Evolutionary conservation across 495 filamentous ascomycete genomes (phyloP), one percentile per base, ranked within the genome.

Genomic region (Terfezia boudieri): DNA sequence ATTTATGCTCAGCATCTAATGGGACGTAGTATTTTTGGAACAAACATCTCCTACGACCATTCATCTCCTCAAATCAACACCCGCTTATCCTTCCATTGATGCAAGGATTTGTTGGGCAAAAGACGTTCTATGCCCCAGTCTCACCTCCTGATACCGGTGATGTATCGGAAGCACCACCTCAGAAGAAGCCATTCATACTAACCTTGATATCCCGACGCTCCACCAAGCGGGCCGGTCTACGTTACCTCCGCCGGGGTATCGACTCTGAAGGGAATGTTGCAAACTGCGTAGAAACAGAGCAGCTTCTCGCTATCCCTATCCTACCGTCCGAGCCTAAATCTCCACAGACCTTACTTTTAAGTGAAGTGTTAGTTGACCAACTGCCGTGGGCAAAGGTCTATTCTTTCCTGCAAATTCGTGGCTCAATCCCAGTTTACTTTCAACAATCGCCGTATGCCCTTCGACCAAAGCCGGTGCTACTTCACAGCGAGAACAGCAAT

Each of bases 91-190:
- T 98, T 52, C 90, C 90, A 0, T 60, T 98, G 9, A 83, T 95
- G 68, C 89, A 95, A 70, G 90, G 90, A 6, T 98, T 95, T 61
- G 83, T 98, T 20, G 87, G 88, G 2, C 90, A 98, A 66, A 71
- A 77, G 61, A 74, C 79, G 16, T 95, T 98, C 63, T 73, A 76
- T 16, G 73, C 63, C 56, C 17, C 55, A 49, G 26, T 58, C 43
- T 52, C 60, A 16, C 50, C 37, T 2, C 57, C 59, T 10, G 50
- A 56, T n/a, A 20, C 66, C 16, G 17, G 10, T 35, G 23, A 43
- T 16, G 49, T 68, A n/a, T 61, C 58, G n/a, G 55, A 66, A 8
- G 60, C 60, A 14, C 57, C 61, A 17, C 56, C 66, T 38, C 60
- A 53, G 14, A 57, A 43, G 52, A 49, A n/a, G 52, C 32, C 48